Percentiles rank a stretch among this genome's conserved stretches.
phyloP scores from a whole-genome alignment of 2,329 filamentous ascomycete species.

The Alternaria longipes region DNA sequence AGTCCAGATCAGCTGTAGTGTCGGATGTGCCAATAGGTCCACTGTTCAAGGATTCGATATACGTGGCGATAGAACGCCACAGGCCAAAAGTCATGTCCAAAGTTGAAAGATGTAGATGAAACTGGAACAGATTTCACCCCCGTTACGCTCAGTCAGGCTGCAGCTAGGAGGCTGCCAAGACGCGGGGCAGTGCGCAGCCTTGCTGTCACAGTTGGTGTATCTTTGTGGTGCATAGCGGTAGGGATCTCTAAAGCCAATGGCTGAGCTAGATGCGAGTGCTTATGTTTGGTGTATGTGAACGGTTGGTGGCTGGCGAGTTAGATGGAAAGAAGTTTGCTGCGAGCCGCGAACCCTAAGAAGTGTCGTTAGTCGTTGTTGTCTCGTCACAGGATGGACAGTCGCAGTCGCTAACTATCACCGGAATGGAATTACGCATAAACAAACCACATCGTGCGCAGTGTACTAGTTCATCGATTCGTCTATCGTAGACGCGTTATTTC shows the following conservation, averaged over 20 bases:
- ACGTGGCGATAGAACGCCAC: neutral
- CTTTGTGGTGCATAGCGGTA: neutral
- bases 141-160: neutral
- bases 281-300: accelerated
- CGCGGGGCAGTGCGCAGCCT: neutral
- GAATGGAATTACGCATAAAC: neutral
- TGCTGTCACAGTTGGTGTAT: neutral
- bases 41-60: accelerated
- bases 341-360: neutral
- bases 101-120: accelerated
- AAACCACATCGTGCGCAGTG: neutral
- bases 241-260: neutral
- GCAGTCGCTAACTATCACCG: neutral
- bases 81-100: neutral
- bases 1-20: neutral
- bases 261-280: too few species aligned
- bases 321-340: neutral
- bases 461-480: conserved; percentile 17
- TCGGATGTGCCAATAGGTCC: neutral
- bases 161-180: neutral
- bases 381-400: neutral
- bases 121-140: accelerated
- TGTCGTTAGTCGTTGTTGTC: neutral
- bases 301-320: neutral
- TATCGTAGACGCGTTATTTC: conserved; percentile 19